Evolutionary conservation across 306 rosid genomes (phyloP).

Genomic region (Sicyos baderoa): DNA sequence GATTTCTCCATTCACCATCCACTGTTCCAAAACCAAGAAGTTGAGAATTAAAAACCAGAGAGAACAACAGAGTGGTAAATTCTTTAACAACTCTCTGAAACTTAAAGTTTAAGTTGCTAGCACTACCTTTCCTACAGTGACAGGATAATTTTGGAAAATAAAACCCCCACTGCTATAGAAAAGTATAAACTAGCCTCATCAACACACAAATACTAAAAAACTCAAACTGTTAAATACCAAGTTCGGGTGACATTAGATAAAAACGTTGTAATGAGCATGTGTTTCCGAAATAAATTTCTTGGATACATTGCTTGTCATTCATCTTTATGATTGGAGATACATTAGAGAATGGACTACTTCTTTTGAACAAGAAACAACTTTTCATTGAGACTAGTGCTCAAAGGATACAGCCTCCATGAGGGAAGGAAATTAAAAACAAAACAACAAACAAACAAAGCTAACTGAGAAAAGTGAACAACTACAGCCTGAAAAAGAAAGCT

Average conservation of each 20-base stretch:
- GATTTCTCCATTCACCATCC: slow-evolving; percentile 99
- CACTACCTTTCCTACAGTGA: not conserved
- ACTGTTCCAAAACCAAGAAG: slow-evolving; percentile 44
- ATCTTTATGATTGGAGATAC: not conserved
- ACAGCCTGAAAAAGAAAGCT: too few species aligned
- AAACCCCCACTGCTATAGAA: not conserved
- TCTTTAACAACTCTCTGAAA: slow-evolving; percentile 2
- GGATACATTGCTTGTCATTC: slow-evolving; percentile 2
- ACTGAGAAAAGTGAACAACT: too few species aligned
- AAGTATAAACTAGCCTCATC: not conserved
- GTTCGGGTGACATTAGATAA: not conserved
- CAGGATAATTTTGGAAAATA: not conserved
- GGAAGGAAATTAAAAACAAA: too few species aligned
- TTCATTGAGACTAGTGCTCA: too few species aligned
- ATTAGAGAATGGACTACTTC: not conserved
- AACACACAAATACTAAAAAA: not conserved
- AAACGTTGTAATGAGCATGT: not conserved
- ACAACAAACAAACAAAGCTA: too few species aligned
- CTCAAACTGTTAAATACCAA: not conserved
- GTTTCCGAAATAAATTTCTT: not conserved
- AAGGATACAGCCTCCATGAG: too few species aligned
- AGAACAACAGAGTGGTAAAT: slow-evolving; percentile 7
- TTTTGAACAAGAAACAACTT: too few species aligned
- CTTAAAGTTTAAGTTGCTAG: slow-evolving; percentile 14
- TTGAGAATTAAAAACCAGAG: slow-evolving; percentile 16